These are phyloP conservation scores for Pyrenochaeta sp. DNA, from an alignment of 2,329 filamentous ascomycete species.

Conservation along the genomic window DNA sequence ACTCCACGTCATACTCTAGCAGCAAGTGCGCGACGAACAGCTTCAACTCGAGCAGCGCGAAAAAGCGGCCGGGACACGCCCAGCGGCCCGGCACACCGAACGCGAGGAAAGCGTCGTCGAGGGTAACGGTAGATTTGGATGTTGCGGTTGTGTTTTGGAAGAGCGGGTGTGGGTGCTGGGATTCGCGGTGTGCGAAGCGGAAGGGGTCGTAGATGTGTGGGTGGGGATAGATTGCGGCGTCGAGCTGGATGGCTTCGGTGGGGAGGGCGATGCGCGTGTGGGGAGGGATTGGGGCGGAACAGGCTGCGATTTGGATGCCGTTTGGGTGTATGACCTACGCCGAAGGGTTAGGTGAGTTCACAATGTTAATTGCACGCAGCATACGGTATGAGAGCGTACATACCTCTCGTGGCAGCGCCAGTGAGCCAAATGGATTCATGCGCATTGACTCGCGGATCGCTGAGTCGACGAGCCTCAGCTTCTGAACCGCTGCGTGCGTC, in stretches of 20 bases:
- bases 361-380: not conserved
- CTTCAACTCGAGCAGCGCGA: constrained; percentile 5
- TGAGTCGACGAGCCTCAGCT: too few relatives aligned
- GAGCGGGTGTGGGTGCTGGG: too few relatives aligned
- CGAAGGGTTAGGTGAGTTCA: not conserved
- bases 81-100: not conserved
- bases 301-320: not conserved
- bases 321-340: not conserved
- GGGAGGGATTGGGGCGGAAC: too few relatives aligned
- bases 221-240: too few relatives aligned
- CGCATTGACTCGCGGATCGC: too few relatives aligned
- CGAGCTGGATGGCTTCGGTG: too few relatives aligned
- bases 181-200: too few relatives aligned
- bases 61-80: constrained; percentile 6
- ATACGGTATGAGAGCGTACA: not conserved
- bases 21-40: constrained; percentile 5
- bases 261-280: too few relatives aligned
- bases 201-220: too few relatives aligned
- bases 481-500: too few relatives aligned
- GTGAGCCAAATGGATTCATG: not conserved
- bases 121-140: not conserved
- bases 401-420: not conserved
- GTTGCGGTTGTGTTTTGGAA: too few relatives aligned
- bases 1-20: constrained; percentile 7
- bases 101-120: not conserved